Evolutionary conservation across 2,329 filamentous ascomycete genomes (phyloP).

Genomic region (Aspergillus sojae): DNA sequence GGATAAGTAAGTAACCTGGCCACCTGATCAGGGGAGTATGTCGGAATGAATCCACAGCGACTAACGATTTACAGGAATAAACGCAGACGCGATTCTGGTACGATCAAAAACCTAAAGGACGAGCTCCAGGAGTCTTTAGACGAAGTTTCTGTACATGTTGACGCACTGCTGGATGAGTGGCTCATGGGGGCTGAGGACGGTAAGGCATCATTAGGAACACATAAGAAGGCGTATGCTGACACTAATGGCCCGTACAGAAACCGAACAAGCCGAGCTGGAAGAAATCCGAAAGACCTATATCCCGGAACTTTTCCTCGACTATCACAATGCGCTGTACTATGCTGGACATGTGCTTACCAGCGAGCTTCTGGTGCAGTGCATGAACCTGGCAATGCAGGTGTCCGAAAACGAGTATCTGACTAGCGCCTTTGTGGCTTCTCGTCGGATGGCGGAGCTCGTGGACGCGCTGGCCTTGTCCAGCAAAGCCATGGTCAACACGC

Average conservation of each 20-base stretch:
- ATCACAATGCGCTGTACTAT: conserved; percentile 78
- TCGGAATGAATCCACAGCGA: conserved; percentile 19
- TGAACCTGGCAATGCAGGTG: conserved; percentile 83
- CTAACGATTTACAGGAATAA: conserved; percentile 24
- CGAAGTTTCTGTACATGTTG: conserved; percentile 58
- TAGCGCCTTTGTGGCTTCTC: conserved; percentile 63
- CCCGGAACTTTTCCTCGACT: conserved; percentile 82
- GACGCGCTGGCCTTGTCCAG: conserved; percentile 76
- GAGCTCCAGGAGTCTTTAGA: conserved; percentile 60
- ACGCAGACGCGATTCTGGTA: conserved; percentile 37
- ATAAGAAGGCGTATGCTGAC: neutral
- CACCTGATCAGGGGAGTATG: neutral
- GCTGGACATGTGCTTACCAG: conserved; percentile 74
- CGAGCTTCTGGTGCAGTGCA: conserved; percentile 77
- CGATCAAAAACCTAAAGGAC: conserved; percentile 55
- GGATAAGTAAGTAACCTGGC: conserved; percentile 38
- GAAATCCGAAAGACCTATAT: conserved; percentile 76
- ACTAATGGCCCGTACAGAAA: conserved; percentile 38
- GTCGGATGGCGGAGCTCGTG: conserved; percentile 74
- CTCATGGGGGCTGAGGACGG: conserved; percentile 59
- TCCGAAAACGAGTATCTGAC: conserved; percentile 69
- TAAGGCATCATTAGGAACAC: conserved; percentile 38
- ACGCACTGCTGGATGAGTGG: conserved; percentile 66
- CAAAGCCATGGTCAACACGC: conserved; percentile 65
- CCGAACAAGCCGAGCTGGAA: conserved; percentile 63